Base-by-base conservation (phyloP, 1,139 yeast genomes). In the Hemisphaericaspora xylanilytica region DNA sequence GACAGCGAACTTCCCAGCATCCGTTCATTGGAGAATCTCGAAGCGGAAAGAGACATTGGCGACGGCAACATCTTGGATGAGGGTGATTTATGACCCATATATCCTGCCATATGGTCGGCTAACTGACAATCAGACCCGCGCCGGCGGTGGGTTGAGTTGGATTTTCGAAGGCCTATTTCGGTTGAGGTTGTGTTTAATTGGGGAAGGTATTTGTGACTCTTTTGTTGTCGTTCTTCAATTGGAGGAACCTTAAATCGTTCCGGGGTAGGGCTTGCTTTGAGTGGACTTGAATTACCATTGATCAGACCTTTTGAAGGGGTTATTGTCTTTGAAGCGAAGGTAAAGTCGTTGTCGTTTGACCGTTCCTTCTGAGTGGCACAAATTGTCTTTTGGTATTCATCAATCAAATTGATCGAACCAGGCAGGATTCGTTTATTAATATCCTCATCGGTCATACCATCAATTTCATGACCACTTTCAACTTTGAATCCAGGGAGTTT, bases 391-490 rank as follows among this genome's bases (percentile, higher is more conserved):
- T 17, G 24, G 28, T 37, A 45, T 17, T 37, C 32, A 15, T 51
- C 53, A 8, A 52, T 46, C 6, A 64, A 50, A 45, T 59, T 57
- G 12, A 58, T 47, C 2, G 69, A 61, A 6, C 52, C 54, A 2
- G 60, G 56, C 36, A 51, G 46, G 18, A 65, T 48, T 31, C 43
- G 46, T 15, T 60, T 52, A 39, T 60, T 58, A 18, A 67, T 60
- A 17, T 51, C 56, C 17, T 56, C 56, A 37, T 52, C 47, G 1
- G 45, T 32, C 24, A 48, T 26, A n/a, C 40, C 34, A 9, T 33
- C 44, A 15, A 33, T 13, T 21, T 41, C 36, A 10, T 14, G n/a
- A 5, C 22, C 41, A 10, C 33, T 21, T 11, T 26, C 35, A 14
- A 42, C 21, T 16, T 32, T 32, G 40, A 59, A 53, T 1, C 65